These are phyloP conservation scores for Populus euphratica DNA, from an alignment of 345 rosid species.

Conservation along the genomic window DNA sequence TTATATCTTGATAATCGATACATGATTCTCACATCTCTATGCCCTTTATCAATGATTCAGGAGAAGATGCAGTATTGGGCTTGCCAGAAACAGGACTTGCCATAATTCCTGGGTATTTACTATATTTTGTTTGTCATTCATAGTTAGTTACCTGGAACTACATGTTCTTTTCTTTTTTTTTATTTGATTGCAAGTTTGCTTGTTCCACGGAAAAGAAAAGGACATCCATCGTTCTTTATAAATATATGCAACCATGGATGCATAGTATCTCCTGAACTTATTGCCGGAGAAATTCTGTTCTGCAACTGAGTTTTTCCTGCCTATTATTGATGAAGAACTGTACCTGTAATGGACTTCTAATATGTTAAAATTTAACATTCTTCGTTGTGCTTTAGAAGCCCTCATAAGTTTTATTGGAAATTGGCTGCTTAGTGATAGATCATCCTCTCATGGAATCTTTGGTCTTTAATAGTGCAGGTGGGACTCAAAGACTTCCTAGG, in stretches of 20 bases:
- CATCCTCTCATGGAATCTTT: constrained; percentile 6
- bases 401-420: not conserved
- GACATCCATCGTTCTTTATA: not conserved
- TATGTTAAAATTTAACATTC: not conserved
- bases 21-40: not conserved
- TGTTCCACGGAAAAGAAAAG: too few species aligned
- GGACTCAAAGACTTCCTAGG: constrained; percentile 88
- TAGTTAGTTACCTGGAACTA: not conserved
- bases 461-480: constrained; percentile 68
- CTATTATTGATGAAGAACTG: not conserved
- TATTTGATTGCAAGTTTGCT: not conserved
- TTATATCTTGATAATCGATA: not conserved
- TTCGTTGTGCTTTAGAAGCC: not conserved
- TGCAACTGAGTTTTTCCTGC: not conserved
- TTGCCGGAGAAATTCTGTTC: not conserved
- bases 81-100: constrained; percentile 99
- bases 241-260: not conserved
- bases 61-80: constrained; percentile 71
- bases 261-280: not conserved
- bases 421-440: not conserved
- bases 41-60: constrained; percentile 30
- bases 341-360: not conserved
- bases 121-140: not conserved
- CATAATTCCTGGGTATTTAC: constrained; percentile 77
- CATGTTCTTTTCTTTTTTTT: not conserved